A percentile compares a stretch with the other conserved stretches of the same genome.
phyloP scores from a whole-genome alignment of 208 protist species.

The Trypanosoma platydactyli region DNA sequence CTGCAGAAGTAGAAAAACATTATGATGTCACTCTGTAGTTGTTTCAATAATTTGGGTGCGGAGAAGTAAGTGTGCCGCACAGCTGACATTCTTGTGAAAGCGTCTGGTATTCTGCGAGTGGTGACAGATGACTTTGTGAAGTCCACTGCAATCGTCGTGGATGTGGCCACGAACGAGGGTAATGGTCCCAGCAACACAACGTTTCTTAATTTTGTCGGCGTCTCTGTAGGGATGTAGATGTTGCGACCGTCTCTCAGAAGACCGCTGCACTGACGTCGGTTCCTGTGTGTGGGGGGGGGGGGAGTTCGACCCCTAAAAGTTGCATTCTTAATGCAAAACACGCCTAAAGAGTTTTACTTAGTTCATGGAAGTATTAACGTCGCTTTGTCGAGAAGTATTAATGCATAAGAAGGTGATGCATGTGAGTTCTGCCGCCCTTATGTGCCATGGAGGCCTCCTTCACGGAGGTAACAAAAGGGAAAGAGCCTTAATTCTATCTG shows the following conservation, averaged over 20 bases:
- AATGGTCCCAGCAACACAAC: slow-evolving; percentile 4
- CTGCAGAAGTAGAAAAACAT: slow-evolving; percentile 78
- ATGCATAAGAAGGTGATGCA: too few species aligned
- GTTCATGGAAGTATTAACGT: slow-evolving; percentile 47
- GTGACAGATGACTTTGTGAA: slow-evolving; percentile 85
- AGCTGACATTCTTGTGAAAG: slow-evolving; percentile 93
- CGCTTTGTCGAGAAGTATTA: slow-evolving; percentile 31
- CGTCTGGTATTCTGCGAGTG: slow-evolving; percentile 86
- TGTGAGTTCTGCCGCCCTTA: too few species aligned
- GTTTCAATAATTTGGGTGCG: slow-evolving; percentile 69
- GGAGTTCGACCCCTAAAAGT: slow-evolving; percentile 97
- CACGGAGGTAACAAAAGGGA: too few species aligned
- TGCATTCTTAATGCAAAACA: slow-evolving; percentile 90
- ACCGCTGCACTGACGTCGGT: slow-evolving; percentile 92
- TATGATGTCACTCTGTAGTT: slow-evolving; percentile 92
- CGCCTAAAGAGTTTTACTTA: slow-evolving; percentile 63
- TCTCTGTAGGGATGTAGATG: slow-evolving; percentile 84
- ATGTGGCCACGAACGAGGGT: slow-evolving; percentile 95
- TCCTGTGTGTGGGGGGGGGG: too few species aligned
- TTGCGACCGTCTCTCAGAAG: slow-evolving; percentile 56
- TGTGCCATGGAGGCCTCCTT: too few species aligned
- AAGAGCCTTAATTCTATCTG: too few species aligned
- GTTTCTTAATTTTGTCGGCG: neutral
- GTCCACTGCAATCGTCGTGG: slow-evolving; percentile 92
- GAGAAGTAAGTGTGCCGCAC: slow-evolving; percentile 37